Conservation (phyloP, 2,329 filamentous ascomycete species). For the Phialophora expanda region DNA sequence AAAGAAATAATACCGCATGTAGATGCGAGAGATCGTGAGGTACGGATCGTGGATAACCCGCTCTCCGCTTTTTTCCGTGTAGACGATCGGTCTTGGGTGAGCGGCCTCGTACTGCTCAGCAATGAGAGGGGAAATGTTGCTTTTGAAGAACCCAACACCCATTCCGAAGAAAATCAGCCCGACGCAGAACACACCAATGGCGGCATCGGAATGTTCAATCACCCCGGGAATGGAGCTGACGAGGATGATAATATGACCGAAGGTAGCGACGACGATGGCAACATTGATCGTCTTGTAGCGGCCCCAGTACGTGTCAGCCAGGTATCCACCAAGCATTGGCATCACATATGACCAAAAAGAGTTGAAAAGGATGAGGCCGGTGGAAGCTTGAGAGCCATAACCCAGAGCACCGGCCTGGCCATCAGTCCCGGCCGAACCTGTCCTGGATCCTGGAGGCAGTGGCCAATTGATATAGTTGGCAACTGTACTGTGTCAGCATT, state of each 20-base stretch:
- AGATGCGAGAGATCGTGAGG: conserved; percentile 69
- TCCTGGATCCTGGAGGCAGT: conserved; percentile 46
- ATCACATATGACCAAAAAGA: conserved; percentile 57
- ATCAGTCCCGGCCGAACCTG: conserved; percentile 54
- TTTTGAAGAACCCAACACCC: conserved; percentile 74
- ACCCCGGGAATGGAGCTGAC: conserved; percentile 39
- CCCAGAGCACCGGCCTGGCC: conserved; percentile 60
- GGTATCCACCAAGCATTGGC: conserved; percentile 45
- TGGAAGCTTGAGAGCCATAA: conserved; percentile 61
- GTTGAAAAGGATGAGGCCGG: conserved; percentile 62
- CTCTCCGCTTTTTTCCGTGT: conserved; percentile 62
- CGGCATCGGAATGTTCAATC: conserved; percentile 39
- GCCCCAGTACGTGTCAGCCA: conserved; percentile 62
- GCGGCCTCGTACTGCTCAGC: conserved; percentile 70
- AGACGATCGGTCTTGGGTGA: conserved; percentile 57
- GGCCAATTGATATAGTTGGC: conserved; percentile 62
- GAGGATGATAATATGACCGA: conserved; percentile 40
- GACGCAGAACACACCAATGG: conserved; percentile 38
- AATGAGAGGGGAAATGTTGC: conserved; percentile 74
- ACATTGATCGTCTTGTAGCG: conserved; percentile 46
- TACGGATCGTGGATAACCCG: conserved; percentile 73
- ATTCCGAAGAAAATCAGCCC: conserved; percentile 47
- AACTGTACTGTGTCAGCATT: conserved; percentile 36
- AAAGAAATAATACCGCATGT: conserved; percentile 71
- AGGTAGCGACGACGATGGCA: conserved; percentile 46